Evolutionary conservation across 1,139 yeast species (phyloP).

Genomic region (Nakaseomyces nivariensis): DNA sequence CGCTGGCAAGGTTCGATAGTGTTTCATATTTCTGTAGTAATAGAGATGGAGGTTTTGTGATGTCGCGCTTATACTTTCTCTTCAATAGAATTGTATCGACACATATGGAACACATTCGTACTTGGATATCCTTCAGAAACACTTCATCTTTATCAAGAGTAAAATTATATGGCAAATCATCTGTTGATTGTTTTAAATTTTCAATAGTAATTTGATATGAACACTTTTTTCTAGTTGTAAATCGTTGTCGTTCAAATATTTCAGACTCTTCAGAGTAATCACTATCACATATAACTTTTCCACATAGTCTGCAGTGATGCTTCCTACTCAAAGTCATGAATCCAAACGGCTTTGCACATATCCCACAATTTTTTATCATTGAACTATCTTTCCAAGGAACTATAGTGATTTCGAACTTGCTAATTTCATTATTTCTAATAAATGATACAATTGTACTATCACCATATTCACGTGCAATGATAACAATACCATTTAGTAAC

Average conservation of each 20-base stretch:
- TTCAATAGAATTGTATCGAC: slow-evolving; percentile 50
- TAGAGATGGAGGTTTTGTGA: slow-evolving; percentile 17
- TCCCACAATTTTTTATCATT: slow-evolving; percentile 43
- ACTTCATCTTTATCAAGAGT: background rate
- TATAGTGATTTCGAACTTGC: slow-evolving; percentile 41
- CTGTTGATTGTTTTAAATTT: slow-evolving; percentile 27
- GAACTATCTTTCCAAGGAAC: slow-evolving; percentile 64
- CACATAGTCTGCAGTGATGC: slow-evolving; percentile 87
- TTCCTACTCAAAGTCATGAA: slow-evolving; percentile 45
- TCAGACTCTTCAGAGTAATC: slow-evolving; percentile 24
- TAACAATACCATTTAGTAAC: slow-evolving; percentile 29
- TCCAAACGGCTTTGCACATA: slow-evolving; percentile 51
- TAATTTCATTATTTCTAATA: slow-evolving; percentile 21
- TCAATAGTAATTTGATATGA: slow-evolving; percentile 62
- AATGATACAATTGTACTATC: slow-evolving; percentile 19
- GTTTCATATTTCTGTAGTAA: slow-evolving; percentile 28
- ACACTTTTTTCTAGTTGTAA: slow-evolving; percentile 35
- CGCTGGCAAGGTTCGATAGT: slow-evolving; percentile 30
- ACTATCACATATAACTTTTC: slow-evolving; percentile 71
- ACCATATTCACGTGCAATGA: slow-evolving; percentile 13
- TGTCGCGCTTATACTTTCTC: slow-evolving; percentile 40
- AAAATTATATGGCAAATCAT: slow-evolving; percentile 20
- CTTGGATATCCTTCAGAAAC: background rate
- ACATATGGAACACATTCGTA: slow-evolving; percentile 59
- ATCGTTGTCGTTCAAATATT: background rate